These are phyloP conservation scores for Scutellaria baicalensis DNA, from an alignment of 257 asterid genomes.

Conservation along the genomic window DNA sequence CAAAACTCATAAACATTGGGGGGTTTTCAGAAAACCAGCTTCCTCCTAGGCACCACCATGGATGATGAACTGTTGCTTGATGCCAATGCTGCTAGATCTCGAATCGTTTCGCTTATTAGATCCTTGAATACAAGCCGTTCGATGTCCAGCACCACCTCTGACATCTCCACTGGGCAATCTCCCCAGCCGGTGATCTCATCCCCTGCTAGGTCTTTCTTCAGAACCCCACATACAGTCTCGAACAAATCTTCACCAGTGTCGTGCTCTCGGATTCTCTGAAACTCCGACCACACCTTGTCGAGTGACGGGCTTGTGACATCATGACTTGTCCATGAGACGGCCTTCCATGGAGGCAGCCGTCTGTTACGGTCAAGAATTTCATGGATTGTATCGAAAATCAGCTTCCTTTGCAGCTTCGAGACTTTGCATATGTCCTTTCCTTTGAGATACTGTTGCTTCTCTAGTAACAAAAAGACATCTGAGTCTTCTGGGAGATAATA, in stretches of 20 bases:
- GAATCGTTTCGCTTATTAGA: constrained; percentile 57
- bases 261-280: constrained; percentile 42
- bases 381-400: constrained; percentile 52
- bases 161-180: constrained; percentile 62
- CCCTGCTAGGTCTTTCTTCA: constrained; percentile 61
- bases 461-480: constrained; percentile 52
- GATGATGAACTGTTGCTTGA: constrained; percentile 23
- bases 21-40: constrained; percentile 49
- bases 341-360: constrained; percentile 81
- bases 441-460: constrained; percentile 65
- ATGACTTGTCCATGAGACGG: constrained; percentile 20
- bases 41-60: constrained; percentile 50
- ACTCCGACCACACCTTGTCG: constrained; percentile 55
- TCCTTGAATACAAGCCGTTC: constrained; percentile 87
- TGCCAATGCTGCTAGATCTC: constrained; percentile 55
- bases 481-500: constrained; percentile 48
- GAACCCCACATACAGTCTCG: constrained; percentile 55
- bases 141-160: constrained; percentile 65
- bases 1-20: constrained; percentile 7
- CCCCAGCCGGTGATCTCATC: constrained; percentile 69
- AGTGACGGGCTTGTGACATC: constrained; percentile 22
- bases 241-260: constrained; percentile 44
- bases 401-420: constrained; percentile 52
- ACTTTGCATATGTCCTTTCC: constrained; percentile 53
- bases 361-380: constrained; percentile 64